Base-by-base conservation (phyloP, 257 asterid species). In the Leonotis leonurus region DNA sequence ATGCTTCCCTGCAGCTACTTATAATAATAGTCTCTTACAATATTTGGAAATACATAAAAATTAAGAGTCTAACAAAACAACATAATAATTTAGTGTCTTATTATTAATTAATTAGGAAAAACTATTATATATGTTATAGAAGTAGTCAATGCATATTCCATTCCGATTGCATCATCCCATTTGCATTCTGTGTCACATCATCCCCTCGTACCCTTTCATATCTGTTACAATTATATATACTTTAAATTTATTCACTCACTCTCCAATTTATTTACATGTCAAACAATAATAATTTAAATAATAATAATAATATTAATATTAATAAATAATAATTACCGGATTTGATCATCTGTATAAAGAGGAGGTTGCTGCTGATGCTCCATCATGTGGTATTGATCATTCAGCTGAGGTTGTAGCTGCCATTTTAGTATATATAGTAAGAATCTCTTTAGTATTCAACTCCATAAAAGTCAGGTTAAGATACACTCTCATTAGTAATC, bases 91-190 rank as follows among this genome's bases (percentile, higher is more conserved):
- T 50, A n/a, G n/a, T n/a, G 14, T 27, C 30, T 54, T 17, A 13
- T 29, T 53, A 26, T 64, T 36, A 17, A 14, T 48, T 62, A 17
- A 64, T 30, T 30, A 30, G 6, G 0, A 3, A 29, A 29, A 29
- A 0, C 36, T 30, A 6, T 30, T 30, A 30, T n/a, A 30, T 5
- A 1, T 4, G 8, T 32, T 3, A 29, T 32, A 32, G 14, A 57
- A 39, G 4, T 27, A 64, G 16, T 71, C 36, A 75, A 43, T 72
- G 74, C 81, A 70, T 2, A 2, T 6, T 73, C 82, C 80, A 75
- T 65, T 75, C 82, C 25, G 79, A 78, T 27, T 64, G 61, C 72
- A 77, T 73, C 64, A 73, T 69, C 55, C 70, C 81, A 48, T 33
- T 49, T 61, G 44, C 64, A 60, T 73, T 73, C 18, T 61, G 76